Percentiles rank a stretch among this genome's conserved stretches.
Conservation (phyloP, 257 asterid genomes). For the Linaria vulgaris region DNA sequence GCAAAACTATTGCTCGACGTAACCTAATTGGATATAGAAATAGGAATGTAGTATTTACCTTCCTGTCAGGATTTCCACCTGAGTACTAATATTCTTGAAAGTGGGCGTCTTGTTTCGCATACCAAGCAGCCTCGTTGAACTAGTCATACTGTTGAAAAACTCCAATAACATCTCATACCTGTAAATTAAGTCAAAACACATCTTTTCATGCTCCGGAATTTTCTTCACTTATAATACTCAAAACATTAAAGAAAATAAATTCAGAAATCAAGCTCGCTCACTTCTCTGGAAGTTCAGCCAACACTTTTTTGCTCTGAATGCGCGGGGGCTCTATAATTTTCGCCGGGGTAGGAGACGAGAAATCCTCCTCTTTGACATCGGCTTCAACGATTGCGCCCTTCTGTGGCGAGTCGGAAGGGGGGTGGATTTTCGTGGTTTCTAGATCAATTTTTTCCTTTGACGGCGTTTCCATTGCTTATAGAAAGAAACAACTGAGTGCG, state of each 20-base stretch:
- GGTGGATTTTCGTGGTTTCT: slow-evolving; percentile 3
- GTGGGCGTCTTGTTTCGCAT: slow-evolving; percentile 52
- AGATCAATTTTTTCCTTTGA: background rate
- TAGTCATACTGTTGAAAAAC: slow-evolving; percentile 56
- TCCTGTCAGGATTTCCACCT: slow-evolving; percentile 63
- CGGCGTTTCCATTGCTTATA: too few relatives aligned
- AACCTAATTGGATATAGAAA: background rate
- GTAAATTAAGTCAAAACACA: slow-evolving; percentile 29
- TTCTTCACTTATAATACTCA: background rate
- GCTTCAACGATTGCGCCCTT: slow-evolving; percentile 30
- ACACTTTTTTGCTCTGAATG: slow-evolving; percentile 33
- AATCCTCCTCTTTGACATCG: slow-evolving; percentile 25
- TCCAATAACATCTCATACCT: slow-evolving; percentile 51
- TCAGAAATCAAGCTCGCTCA: slow-evolving; percentile 34
- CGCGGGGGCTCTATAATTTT: slow-evolving; percentile 53
- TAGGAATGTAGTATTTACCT: slow-evolving; percentile 38
- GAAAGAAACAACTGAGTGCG: too few relatives aligned
- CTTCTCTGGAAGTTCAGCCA: slow-evolving; percentile 57
- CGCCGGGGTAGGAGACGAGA: slow-evolving; percentile 62
- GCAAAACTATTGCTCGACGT: background rate
- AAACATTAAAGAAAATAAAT: slow-evolving; percentile 20
- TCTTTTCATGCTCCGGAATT: background rate
- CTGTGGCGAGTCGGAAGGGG: slow-evolving; percentile 23
- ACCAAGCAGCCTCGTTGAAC: slow-evolving; percentile 65
- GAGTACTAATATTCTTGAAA: slow-evolving; percentile 55